Evolutionary conservation across 2,329 filamentous ascomycete species (phyloP), one percentile per base, ranked within the genome.

Genomic region (Ophiostoma himal-ulmi): DNA sequence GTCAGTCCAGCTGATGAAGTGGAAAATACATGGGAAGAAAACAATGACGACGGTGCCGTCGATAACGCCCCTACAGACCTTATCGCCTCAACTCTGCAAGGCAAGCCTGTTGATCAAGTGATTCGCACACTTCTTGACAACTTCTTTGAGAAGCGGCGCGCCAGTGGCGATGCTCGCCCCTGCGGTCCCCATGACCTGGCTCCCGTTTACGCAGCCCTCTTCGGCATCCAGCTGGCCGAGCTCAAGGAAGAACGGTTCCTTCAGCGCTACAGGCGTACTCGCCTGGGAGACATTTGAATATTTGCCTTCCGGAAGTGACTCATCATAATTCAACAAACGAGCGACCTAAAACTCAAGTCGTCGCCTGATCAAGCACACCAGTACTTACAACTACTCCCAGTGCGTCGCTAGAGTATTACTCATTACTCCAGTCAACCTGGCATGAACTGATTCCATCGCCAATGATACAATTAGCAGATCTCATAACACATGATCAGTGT

Each of bases 81-180:
- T 26, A 4, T 7, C 52, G 14, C n/a, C n/a, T 26, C 52, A 22
- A 10, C 22, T 57, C 52, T 44, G 13, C n/a, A 57, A 22, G 52
- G 22, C 11, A 10, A 57, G 22, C 52, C 52, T 2, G 13, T 57
- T 10, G 52, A 57, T 6, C 3, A 22, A 57, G 52, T 22, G 8
- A 57, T 57, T 6, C 52, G 52, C 64, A 64, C 67, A 5, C 17
- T 57, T 11, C 52, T 57, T 5, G 11, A 57, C 52, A 26, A 57
- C 52, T 57, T 57, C 13, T 57, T 57, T 17, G 52, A 57, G n/a
- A 57, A 57, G 52, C 52, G 22, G n/a, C 52, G 52, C 52, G 52
- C 52, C n/a, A 57, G 52, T 57, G 52, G 52, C 5, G 52, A 57
- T 57, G 52, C 52, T 26, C 52, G 52, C 13, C 52, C 52, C 22